Evolutionary conservation across 148 eudicot genomes (phyloP).

Genomic region (Polygonum aviculare): DNA sequence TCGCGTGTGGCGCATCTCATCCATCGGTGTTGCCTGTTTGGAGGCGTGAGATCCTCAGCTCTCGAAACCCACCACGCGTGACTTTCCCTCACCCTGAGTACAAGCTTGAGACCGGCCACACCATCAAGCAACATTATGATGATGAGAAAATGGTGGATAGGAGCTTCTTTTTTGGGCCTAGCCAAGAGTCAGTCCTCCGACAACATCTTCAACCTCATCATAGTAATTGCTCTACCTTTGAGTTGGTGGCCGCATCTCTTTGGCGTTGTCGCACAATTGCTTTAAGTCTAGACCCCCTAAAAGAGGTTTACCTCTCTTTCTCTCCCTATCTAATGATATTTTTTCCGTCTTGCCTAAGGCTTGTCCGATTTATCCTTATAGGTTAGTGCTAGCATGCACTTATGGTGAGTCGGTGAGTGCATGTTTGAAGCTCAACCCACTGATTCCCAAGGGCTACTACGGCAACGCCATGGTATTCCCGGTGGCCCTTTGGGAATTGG

Average conservation of each 20-base stretch:
- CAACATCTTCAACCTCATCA: background rate
- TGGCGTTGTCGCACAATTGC: conserved; percentile 27
- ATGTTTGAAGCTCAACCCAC: too few relatives aligned
- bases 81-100: conserved; percentile 8
- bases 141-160: background rate
- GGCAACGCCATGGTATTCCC: too few relatives aligned
- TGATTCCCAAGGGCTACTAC: too few relatives aligned
- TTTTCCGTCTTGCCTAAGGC: background rate
- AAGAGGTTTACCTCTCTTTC: conserved; percentile 4
- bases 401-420: too few relatives aligned
- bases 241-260: conserved; percentile 15
- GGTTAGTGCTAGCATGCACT: too few relatives aligned
- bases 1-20: background rate
- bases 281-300: conserved; percentile 1
- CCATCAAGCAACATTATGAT: background rate
- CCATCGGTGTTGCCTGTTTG: conserved; percentile 9
- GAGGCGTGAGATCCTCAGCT: background rate
- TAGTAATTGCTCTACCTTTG: conserved; percentile 10
- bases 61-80: background rate
- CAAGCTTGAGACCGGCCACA: background rate
- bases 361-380: too few relatives aligned
- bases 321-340: too few relatives aligned
- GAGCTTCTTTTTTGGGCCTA: background rate
- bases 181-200: background rate
- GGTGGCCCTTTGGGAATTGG: too few relatives aligned